Percentiles rank a stretch among this genome's conserved stretches.
Conservation (phyloP, 257 asterid species). For the Leptodermis oblonga region DNA sequence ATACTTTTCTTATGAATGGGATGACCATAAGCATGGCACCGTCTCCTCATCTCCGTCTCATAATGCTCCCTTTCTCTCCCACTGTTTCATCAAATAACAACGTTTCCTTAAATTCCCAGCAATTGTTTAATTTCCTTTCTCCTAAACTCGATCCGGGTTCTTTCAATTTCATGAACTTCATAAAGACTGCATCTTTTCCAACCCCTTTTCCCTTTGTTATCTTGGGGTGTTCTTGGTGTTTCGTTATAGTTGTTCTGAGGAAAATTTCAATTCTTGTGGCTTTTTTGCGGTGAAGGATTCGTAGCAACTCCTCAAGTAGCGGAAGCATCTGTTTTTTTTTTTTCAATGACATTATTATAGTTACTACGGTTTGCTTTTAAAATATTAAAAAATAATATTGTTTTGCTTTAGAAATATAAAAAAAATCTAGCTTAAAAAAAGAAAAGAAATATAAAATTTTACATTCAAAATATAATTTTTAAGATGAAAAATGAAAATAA, state of each 20-base stretch:
- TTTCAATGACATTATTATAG: too few species aligned
- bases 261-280: neutral
- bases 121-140: neutral
- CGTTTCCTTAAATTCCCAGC: slow-evolving; percentile 2
- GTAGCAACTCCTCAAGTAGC: slow-evolving; percentile 21
- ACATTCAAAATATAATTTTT: too few species aligned
- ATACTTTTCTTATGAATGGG: slow-evolving; percentile 18
- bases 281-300: too few species aligned
- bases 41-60: slow-evolving; percentile 17
- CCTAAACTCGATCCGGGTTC: neutral
- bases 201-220: neutral
- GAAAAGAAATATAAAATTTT: too few species aligned
- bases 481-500: too few species aligned
- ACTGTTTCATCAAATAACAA: neutral
- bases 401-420: too few species aligned
- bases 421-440: too few species aligned
- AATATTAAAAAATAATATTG: too few species aligned
- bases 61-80: slow-evolving; percentile 2
- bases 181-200: neutral
- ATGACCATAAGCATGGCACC: neutral
- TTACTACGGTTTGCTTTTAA: too few species aligned
- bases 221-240: neutral
- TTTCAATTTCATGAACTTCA: neutral
- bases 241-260: neutral
- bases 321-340: too few species aligned